Base-by-base conservation (phyloP, 139 green algal species). In the Haematococcus lacustris region DNA sequence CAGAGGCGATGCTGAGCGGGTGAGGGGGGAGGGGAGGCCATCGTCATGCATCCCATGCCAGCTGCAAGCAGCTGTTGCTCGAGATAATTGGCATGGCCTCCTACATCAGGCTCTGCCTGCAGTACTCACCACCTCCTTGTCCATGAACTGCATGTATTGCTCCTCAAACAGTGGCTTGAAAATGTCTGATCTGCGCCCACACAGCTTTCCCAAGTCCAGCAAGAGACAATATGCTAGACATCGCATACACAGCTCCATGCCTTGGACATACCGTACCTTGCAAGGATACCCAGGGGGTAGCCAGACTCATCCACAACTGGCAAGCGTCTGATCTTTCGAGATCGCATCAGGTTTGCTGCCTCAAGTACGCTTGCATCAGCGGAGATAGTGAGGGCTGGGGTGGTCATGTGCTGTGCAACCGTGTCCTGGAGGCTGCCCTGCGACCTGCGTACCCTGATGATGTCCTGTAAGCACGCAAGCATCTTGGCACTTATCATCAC, bases 171-270 rank as follows among this genome's bases (percentile, higher is more conserved):
- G 78, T 0, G 80, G 83, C 69, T 83, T 85, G 70, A 91, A 91
- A 51, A 92, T 88, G 74, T 91, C 87, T 0, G 85, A 85, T 39
- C 83, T n/a, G n/a, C 76, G 2, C 76, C 84, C 23, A 90, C 70
- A 59, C 88, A 78, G 51, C 85, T 88, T 80, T 21, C 13, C 13
- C 47, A 57, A 21, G 47, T 13, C 13, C 47, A 57, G 47, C 47
- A 57, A 21, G 47, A 21, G 13, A 57, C 21, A 57, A 57, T 21
- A 57, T 35, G 64, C 38, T 35, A 13, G 30, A 37, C 3, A 3
- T 32, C 2, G 40, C 3, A 71, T 7, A 71, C 40, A 35, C 38
- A 43, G 7, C 38, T 25, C 33, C 43, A 53, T 17, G 43, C 9
- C 43, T 53, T 53, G 43, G 17, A 53, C 9, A 17, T 53, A 9